Evolutionary conservation across 164 flowering plant genomes (phyloP).

Genomic region (Paratinospora sagittata): DNA sequence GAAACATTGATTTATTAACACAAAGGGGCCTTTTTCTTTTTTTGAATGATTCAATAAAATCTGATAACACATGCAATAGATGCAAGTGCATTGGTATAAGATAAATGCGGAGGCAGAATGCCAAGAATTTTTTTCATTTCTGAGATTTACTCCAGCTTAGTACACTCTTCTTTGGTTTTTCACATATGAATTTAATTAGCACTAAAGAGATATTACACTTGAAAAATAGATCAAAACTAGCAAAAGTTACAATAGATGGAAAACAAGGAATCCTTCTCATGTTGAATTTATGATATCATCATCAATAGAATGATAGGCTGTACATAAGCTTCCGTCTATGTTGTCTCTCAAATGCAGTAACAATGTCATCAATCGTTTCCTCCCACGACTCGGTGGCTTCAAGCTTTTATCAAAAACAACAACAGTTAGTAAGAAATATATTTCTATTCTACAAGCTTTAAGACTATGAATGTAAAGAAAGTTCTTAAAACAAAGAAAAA

Average conservation of each 20-base stretch:
- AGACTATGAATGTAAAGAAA: neutral
- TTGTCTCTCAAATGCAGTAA: slow-evolving; percentile 65
- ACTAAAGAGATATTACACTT: too few relatives aligned
- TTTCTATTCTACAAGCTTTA: neutral
- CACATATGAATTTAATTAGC: too few relatives aligned
- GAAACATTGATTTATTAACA: too few relatives aligned
- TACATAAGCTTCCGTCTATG: slow-evolving; percentile 71
- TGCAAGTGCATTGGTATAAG: too few relatives aligned
- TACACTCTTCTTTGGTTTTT: too few relatives aligned
- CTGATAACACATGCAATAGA: too few relatives aligned
- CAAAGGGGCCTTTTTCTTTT: too few relatives aligned
- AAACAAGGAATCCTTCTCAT: neutral
- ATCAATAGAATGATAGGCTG: slow-evolving; percentile 66
- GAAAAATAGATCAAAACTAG: neutral
- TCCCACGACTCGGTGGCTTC: slow-evolving; percentile 85
- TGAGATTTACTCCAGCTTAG: too few relatives aligned
- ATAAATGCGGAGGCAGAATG: too few relatives aligned
- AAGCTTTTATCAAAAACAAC: slow-evolving; percentile 39
- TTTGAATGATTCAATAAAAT: too few relatives aligned
- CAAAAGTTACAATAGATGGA: neutral
- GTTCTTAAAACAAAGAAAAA: neutral
- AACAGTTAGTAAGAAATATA: neutral
- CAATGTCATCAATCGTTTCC: slow-evolving; percentile 64
- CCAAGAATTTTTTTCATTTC: too few relatives aligned
- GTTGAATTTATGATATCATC: neutral